phyloP scores from a whole-genome alignment of 1,139 yeast species.

The Casaregolazyma lundiana region DNA sequence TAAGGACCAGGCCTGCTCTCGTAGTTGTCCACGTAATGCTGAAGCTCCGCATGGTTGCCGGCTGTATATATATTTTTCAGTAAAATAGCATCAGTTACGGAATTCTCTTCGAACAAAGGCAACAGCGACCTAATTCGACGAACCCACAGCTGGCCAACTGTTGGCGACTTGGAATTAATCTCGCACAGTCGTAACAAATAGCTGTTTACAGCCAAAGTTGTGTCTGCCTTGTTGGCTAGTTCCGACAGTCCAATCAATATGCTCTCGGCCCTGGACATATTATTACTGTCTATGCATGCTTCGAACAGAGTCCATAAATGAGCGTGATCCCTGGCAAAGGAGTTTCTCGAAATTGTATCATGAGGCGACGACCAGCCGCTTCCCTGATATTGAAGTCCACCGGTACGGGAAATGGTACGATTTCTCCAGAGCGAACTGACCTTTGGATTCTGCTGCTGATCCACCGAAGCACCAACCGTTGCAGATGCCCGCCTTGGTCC shows the following conservation, averaged over 20 bases:
- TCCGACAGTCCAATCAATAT: slow-evolving; percentile 56
- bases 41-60: slow-evolving; percentile 20
- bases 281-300: slow-evolving; percentile 67
- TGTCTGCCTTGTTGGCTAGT: slow-evolving; percentile 36
- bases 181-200: slow-evolving; percentile 44
- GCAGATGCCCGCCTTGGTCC: slow-evolving; percentile 5
- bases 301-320: slow-evolving; percentile 76
- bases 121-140: slow-evolving; percentile 24
- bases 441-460: slow-evolving; percentile 3
- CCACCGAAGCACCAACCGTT: neutral
- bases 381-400: slow-evolving; percentile 6
- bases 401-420: slow-evolving; percentile 7
- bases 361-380: slow-evolving; percentile 34
- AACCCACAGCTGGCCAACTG: slow-evolving; percentile 30
- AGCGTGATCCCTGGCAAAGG: slow-evolving; percentile 44
- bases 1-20: slow-evolving; percentile 20
- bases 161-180: slow-evolving; percentile 31
- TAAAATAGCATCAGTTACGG: slow-evolving; percentile 35
- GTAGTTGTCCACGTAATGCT: slow-evolving; percentile 31
- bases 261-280: slow-evolving; percentile 66
- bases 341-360: slow-evolving; percentile 29
- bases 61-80: slow-evolving; percentile 30
- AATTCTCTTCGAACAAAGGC: slow-evolving; percentile 27
- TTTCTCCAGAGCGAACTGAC: slow-evolving; percentile 6
- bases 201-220: slow-evolving; percentile 45